Conservation (phyloP, 2,329 filamentous ascomycete genomes). For the Aspergillus quadricinctus region DNA sequence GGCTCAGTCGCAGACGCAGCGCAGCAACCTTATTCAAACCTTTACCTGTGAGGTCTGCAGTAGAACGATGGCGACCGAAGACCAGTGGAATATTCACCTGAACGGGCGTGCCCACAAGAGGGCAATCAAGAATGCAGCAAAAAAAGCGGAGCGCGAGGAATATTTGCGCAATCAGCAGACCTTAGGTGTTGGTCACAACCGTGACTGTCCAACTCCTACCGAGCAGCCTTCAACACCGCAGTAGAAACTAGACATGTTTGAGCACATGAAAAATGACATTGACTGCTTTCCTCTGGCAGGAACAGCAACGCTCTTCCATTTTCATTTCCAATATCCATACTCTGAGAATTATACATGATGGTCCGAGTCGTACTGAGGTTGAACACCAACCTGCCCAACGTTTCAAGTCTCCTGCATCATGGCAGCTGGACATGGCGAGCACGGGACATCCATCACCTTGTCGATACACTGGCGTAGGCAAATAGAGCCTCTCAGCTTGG, state of each 20-base stretch:
- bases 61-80: slow-evolving; percentile 51
- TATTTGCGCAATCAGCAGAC: slow-evolving; percentile 26
- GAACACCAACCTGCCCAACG: neutral
- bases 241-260: neutral
- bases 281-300: neutral
- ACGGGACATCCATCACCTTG: neutral
- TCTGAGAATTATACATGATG: neutral
- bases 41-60: slow-evolving; percentile 65
- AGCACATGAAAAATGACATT: neutral
- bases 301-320: neutral
- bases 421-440: neutral
- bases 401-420: neutral
- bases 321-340: neutral
- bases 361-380: neutral
- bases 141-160: slow-evolving; percentile 26
- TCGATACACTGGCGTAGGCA: neutral
- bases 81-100: slow-evolving; percentile 56
- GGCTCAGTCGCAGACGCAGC: slow-evolving; percentile 43
- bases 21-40: slow-evolving; percentile 49
- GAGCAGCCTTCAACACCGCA: neutral
- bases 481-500: neutral
- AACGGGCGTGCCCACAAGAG: slow-evolving; percentile 57
- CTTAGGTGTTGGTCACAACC: neutral
- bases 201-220: neutral
- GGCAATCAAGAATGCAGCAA: slow-evolving; percentile 43